Evolutionary conservation across 495 filamentous ascomycete species (phyloP).

Genomic region (Parmelia sp.): DNA sequence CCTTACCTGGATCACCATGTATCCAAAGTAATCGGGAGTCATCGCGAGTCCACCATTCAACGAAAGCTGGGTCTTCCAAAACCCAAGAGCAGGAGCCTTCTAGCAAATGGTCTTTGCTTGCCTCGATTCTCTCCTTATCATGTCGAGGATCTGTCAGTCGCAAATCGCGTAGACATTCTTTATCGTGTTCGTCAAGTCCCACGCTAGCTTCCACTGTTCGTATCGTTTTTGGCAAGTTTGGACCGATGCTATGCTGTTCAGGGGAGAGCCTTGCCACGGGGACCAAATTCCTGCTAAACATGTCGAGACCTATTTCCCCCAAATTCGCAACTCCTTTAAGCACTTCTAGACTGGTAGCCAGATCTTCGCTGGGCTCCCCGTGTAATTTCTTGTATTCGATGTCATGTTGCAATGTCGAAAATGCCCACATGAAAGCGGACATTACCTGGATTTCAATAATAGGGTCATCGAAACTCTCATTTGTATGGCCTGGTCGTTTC

Average conservation of each 20-base stretch:
- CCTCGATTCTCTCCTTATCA: slow-evolving; percentile 3
- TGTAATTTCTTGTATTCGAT: too few species aligned
- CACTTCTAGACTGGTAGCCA: too few species aligned
- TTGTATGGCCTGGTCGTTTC: too few species aligned
- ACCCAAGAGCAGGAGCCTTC: slow-evolving; percentile 40
- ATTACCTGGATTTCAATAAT: too few species aligned
- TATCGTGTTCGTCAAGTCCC: background rate
- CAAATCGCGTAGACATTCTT: background rate
- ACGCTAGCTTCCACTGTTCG: background rate
- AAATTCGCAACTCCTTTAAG: too few species aligned
- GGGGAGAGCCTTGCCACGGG: background rate
- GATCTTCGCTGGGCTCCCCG: too few species aligned
- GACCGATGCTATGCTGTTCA: background rate
- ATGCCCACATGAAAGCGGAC: too few species aligned
- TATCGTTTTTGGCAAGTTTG: background rate
- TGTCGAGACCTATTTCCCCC: too few species aligned
- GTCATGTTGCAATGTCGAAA: too few species aligned
- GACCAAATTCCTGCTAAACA: too few species aligned
- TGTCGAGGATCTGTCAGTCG: slow-evolving; percentile 6
- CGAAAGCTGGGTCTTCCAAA: slow-evolving; percentile 35
- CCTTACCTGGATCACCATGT: slow-evolving; percentile 40
- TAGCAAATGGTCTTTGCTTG: slow-evolving; percentile 39
- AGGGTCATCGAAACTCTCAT: too few species aligned
- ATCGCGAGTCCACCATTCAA: slow-evolving; percentile 29
- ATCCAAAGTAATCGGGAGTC: slow-evolving; percentile 41